Evolutionary conservation across 192 early-diverging fungal genomes (phyloP).

Genomic region (Pilobolus umbonatus): DNA sequence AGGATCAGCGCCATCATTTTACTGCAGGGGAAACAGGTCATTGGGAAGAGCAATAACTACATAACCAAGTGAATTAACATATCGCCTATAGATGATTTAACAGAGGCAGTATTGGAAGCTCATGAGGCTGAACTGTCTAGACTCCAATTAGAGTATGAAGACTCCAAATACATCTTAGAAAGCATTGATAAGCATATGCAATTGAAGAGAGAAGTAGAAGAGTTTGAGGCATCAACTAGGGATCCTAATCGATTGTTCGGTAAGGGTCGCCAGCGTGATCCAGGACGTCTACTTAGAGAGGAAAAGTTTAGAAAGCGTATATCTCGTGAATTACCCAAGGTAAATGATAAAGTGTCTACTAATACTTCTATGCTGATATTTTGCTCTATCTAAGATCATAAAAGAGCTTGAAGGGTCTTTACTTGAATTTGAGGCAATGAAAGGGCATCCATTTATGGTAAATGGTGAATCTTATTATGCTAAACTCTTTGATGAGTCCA

Average conservation of each 20-base stretch:
- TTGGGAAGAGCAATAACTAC: neutral
- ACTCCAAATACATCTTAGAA: slow-evolving; percentile 39
- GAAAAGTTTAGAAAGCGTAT: slow-evolving; percentile 46
- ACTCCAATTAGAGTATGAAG: slow-evolving; percentile 28
- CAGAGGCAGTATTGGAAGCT: slow-evolving; percentile 28
- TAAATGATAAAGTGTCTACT: neutral
- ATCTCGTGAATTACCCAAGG: slow-evolving; percentile 40
- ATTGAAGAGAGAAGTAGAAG: slow-evolving; percentile 36
- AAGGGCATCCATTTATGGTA: slow-evolving; percentile 37
- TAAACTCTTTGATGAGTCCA: neutral
- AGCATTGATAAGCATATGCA: slow-evolving; percentile 33
- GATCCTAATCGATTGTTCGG: slow-evolving; percentile 39
- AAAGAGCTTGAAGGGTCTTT: slow-evolving; percentile 34
- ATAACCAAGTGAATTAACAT: neutral
- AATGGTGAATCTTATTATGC: slow-evolving; percentile 39
- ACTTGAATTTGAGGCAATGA: slow-evolving; percentile 32
- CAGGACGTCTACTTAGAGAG: slow-evolving; percentile 45
- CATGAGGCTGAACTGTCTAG: slow-evolving; percentile 41
- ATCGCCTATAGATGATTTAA: neutral
- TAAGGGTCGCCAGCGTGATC: slow-evolving; percentile 36
- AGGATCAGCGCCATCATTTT: slow-evolving; percentile 12
- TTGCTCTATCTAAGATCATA: neutral
- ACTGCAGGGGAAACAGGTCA: slow-evolving; percentile 17
- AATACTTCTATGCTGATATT: neutral
- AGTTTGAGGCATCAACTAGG: slow-evolving; percentile 36